Base-by-base conservation (phyloP, 2,329 filamentous ascomycete species). In the Drechslerella stenobrocha region DNA sequence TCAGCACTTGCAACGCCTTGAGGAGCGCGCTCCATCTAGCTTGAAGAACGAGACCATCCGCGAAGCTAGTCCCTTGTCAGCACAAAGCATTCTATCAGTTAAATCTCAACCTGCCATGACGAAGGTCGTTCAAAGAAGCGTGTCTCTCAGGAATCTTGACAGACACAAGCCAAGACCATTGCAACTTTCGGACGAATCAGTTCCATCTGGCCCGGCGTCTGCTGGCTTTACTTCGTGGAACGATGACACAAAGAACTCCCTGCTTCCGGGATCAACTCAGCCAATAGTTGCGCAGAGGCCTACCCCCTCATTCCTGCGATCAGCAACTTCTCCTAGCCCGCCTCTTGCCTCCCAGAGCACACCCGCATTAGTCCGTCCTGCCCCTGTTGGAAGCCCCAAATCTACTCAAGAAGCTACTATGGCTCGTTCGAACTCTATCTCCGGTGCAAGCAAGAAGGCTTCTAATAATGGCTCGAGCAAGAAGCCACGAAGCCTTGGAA, bases 1-100 rank as follows among this genome's bases (percentile, higher is more conserved):
- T 75, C 92, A 97, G 75, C 86, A 88, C 75, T 75, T 83, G 63
- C 78, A 82, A 50, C 81, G 83, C 34, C 56, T 73, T 26, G 72
- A 73, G 34, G 72, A 73, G 52, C 70, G 71, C 52, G 69, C 71
- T 46, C 63, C 63, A 4, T 67, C 63, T 1, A 67, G 34, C 32
- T n/a, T 67, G 37, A 67, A 56, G 32, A 44, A 67, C 22, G 63
- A 67, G 46, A 48, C 53, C 30, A 7, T 42, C n/a, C 50, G 50
- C 18, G 55, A 67, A 20, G 34, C 51, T 20, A 67, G 63, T 45
- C 63, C 63, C 53, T 56, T 67, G 45, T 67, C 63, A 28, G 55
- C 63, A 13, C 55, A 60, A n/a, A 56, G 50, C 24, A 40, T 55
- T 20, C 52, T 52, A n/a, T 44, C 63, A 18, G 47, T 67, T 24